These are phyloP conservation scores for Zangia roseola DNA, from an alignment of 768 basidiomycete species.

Conservation along the genomic window DNA sequence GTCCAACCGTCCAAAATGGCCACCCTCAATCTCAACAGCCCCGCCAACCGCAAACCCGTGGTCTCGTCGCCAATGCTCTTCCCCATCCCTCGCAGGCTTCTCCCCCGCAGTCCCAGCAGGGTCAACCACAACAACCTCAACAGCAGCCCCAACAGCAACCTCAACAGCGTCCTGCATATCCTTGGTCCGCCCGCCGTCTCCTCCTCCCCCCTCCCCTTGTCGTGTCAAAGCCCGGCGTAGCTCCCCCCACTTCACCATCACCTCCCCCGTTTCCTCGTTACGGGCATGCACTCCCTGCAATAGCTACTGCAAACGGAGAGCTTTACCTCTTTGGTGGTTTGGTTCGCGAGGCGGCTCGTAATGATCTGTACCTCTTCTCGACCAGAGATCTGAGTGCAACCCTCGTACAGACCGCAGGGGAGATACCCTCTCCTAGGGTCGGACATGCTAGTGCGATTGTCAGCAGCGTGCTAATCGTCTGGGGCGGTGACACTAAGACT, in stretches of 20 bases:
- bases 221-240: slow-evolving; percentile 61
- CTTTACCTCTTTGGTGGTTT: slow-evolving; percentile 97
- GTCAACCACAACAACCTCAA: slow-evolving; percentile 30
- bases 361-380: slow-evolving; percentile 92
- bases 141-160: slow-evolving; percentile 30
- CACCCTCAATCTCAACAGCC: slow-evolving; percentile 32
- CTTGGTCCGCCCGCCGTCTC: slow-evolving; percentile 81
- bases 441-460: slow-evolving; percentile 96
- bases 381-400: slow-evolving; percentile 76
- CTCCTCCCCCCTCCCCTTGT: slow-evolving; percentile 64
- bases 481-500: slow-evolving; percentile 97
- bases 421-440: slow-evolving; percentile 86
- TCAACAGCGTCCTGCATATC: slow-evolving; percentile 62
- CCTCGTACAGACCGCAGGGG: slow-evolving; percentile 84
- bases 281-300: slow-evolving; percentile 87
- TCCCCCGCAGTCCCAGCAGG: slow-evolving; percentile 33
- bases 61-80: slow-evolving; percentile 28
- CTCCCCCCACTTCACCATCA: slow-evolving; percentile 65
- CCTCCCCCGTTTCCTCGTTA: slow-evolving; percentile 95
- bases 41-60: slow-evolving; percentile 38
- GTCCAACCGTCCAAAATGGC: slow-evolving; percentile 23
- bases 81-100: slow-evolving; percentile 31
- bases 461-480: slow-evolving; percentile 92
- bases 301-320: slow-evolving; percentile 77
- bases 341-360: slow-evolving; percentile 83